Evolutionary conservation across 1,284 basidiomycete species (phyloP).

Genomic region (Anthracocystis panici-leucophaei): DNA sequence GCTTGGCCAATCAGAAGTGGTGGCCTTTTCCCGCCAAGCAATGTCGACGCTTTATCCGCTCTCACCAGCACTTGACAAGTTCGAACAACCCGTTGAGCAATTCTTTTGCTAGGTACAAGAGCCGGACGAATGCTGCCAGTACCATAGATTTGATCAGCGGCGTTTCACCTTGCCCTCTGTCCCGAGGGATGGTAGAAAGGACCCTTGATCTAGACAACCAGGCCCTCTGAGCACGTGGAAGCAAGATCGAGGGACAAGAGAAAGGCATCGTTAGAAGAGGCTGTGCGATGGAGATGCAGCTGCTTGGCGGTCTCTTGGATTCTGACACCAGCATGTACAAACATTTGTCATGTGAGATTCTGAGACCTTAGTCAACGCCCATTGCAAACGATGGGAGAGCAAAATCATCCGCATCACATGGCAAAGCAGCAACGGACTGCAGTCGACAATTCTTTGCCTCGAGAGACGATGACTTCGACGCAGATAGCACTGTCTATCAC

Average conservation of each 20-base stretch:
- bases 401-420: constrained; percentile 1
- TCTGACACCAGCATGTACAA: neutral
- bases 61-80: too few relatives aligned
- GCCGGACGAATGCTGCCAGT: neutral
- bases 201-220: constrained; percentile 4
- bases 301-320: neutral
- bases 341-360: neutral
- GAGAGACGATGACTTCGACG: neutral
- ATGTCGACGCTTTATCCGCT: too few relatives aligned
- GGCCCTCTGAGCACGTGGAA: neutral
- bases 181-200: neutral
- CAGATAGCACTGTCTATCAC: neutral
- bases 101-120: too few relatives aligned
- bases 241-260: neutral
- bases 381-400: neutral
- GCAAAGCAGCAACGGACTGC: neutral
- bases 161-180: neutral
- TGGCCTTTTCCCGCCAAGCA: too few relatives aligned
- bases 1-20: too few relatives aligned
- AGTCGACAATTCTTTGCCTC: neutral
- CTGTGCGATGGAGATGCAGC: too few relatives aligned
- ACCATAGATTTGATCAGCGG: neutral
- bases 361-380: neutral
- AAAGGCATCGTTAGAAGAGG: neutral
- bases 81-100: too few relatives aligned